Evolutionary conservation across 2,329 filamentous ascomycete genomes (phyloP).

Genomic region (Xylaria polymorpha): DNA sequence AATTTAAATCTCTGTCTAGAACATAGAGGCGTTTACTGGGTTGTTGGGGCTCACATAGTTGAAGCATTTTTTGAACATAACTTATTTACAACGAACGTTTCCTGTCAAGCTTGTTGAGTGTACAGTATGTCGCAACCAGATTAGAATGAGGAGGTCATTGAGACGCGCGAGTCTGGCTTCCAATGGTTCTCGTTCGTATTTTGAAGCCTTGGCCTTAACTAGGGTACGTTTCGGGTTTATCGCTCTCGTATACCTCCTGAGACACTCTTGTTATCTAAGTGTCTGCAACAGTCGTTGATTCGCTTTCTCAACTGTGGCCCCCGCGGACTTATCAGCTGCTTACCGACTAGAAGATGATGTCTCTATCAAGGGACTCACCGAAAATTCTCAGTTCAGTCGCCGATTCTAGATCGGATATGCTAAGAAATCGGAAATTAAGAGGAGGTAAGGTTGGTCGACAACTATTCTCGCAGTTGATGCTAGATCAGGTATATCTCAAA

Average conservation of each 20-base stretch:
- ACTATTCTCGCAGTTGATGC: constrained; percentile 19
- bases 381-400: background rate
- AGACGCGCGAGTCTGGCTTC: background rate
- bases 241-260: background rate
- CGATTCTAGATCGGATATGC: background rate
- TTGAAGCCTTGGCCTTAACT: background rate
- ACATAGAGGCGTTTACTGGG: constrained; percentile 34
- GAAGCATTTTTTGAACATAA: constrained; percentile 28
- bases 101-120: background rate
- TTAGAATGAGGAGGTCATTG: background rate
- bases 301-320: background rate
- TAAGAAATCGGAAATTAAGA: background rate
- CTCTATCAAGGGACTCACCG: background rate
- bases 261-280: background rate
- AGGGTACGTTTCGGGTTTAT: background rate
- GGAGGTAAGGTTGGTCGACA: background rate
- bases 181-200: background rate
- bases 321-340: background rate
- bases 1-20: constrained; percentile 34
- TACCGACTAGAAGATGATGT: background rate
- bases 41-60: constrained; percentile 12
- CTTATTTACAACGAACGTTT: background rate
- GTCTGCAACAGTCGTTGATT: background rate
- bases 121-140: background rate
- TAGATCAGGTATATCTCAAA: constrained; percentile 4